phyloP scores from a whole-genome alignment of 345 rosid genomes.

The Erysimum cheiranthoides region DNA sequence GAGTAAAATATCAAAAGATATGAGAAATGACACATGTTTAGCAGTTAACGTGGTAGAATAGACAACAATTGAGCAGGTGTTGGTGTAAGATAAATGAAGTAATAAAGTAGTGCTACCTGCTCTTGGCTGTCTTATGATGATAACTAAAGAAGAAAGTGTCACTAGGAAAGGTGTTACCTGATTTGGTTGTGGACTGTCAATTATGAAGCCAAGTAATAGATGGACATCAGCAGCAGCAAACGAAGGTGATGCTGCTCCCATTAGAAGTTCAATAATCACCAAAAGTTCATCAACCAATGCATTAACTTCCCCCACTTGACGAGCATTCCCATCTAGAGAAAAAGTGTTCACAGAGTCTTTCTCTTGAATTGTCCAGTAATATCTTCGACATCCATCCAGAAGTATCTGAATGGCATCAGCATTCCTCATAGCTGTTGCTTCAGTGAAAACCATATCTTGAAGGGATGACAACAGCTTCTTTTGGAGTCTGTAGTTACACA shows the following conservation, averaged over 20 bases:
- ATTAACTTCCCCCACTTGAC: constrained; percentile 91
- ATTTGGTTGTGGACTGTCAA: constrained; percentile 95
- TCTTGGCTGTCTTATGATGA: neutral
- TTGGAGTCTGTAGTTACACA: constrained; percentile 90
- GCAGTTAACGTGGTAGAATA: neutral
- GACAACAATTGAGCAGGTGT: neutral
- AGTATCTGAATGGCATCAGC: constrained; percentile 98
- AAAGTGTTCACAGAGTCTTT: constrained; percentile 74
- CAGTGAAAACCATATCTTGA: constrained; percentile 96
- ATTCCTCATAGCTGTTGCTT: constrained; percentile 83
- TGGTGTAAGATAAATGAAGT: neutral
- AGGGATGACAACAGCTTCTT: constrained; percentile 91
- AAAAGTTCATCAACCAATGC: constrained; percentile 97
- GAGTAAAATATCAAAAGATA: neutral
- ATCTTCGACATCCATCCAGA: constrained; percentile 94
- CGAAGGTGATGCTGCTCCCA: constrained; percentile 81
- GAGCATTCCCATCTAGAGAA: constrained; percentile 56
- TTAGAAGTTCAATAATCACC: constrained; percentile 92
- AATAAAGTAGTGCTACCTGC: neutral
- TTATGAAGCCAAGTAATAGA: constrained; percentile 81
- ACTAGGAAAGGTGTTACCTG: constrained; percentile 57
- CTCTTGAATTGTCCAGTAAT: constrained; percentile 89
- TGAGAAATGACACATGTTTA: constrained; percentile 11
- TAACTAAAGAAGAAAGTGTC: neutral
- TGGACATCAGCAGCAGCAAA: constrained; percentile 71